Conservation (phyloP, 2,329 filamentous ascomycete species). For the Drechslerella coelobrocha region DNA sequence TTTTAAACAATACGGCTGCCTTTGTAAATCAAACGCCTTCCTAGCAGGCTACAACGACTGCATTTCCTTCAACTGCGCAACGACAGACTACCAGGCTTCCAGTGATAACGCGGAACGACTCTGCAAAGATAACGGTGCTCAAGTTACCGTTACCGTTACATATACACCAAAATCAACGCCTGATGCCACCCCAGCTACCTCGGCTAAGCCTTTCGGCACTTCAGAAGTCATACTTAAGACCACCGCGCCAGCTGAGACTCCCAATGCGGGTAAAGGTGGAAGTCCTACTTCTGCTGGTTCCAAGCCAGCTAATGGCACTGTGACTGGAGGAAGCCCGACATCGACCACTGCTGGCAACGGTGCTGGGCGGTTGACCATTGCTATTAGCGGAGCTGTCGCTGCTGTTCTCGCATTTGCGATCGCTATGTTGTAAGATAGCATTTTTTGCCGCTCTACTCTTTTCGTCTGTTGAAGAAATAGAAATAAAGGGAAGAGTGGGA, state of each 20-base stretch:
- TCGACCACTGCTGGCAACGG: constrained; percentile 14
- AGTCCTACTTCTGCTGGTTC: background rate
- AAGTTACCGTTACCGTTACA: constrained; percentile 37
- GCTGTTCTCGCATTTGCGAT: too few species aligned
- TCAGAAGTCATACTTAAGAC: background rate
- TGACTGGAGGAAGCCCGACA: constrained; percentile 26
- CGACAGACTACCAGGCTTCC: constrained; percentile 10
- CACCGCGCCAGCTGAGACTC: constrained; percentile 1
- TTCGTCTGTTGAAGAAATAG: too few species aligned
- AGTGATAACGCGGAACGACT: constrained; percentile 26
- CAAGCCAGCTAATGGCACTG: constrained; percentile 14
- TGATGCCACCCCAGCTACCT: too few species aligned
- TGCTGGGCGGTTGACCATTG: background rate
- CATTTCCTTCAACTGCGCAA: constrained; percentile 12
- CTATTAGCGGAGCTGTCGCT: too few species aligned
- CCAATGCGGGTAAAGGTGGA: background rate
- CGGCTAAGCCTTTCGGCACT: background rate
- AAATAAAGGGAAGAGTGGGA: too few species aligned
- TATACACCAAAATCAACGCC: constrained; percentile 9
- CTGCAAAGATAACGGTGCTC: constrained; percentile 22
- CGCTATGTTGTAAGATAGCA: too few species aligned
- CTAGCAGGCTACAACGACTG: constrained; percentile 21
- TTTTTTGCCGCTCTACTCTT: too few species aligned
- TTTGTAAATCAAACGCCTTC: constrained; percentile 25
- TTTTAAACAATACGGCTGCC: constrained; percentile 17